These are phyloP conservation scores for Pseudonectria foliicola DNA, from an alignment of 2,329 filamentous ascomycete species.

Conservation along the genomic window DNA sequence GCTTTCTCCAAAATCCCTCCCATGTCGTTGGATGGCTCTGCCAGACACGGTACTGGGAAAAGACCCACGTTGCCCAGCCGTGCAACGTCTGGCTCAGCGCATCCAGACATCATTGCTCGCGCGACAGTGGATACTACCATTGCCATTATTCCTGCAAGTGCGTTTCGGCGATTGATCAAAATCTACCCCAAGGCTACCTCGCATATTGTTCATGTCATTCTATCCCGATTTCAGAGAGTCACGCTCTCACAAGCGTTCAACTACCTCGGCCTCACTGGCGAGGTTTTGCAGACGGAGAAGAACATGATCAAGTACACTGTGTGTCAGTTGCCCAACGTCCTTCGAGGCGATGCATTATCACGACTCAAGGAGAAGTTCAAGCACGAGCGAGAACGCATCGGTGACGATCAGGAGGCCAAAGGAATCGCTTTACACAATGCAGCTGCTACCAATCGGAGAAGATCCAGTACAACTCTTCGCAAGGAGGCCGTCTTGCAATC, in stretches of 20 bases:
- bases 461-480: slow-evolving; percentile 66
- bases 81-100: slow-evolving; percentile 63
- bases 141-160: slow-evolving; percentile 94
- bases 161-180: slow-evolving; percentile 84
- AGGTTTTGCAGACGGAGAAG: slow-evolving; percentile 87
- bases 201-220: slow-evolving; percentile 95
- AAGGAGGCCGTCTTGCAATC: slow-evolving; percentile 75
- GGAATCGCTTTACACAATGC: slow-evolving; percentile 93
- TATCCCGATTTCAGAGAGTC: slow-evolving; percentile 89
- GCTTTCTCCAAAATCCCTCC: slow-evolving; percentile 57
- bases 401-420: slow-evolving; percentile 70
- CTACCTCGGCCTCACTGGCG: slow-evolving; percentile 84
- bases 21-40: slow-evolving; percentile 57
- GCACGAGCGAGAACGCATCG: slow-evolving; percentile 73
- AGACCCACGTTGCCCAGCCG: slow-evolving; percentile 38
- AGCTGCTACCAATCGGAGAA: slow-evolving; percentile 54
- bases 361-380: slow-evolving; percentile 90
- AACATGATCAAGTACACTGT: slow-evolving; percentile 90
- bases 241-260: slow-evolving; percentile 91
- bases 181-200: slow-evolving; percentile 94
- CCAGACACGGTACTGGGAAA: slow-evolving; percentile 20
- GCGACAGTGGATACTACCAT: slow-evolving; percentile 96
- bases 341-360: slow-evolving; percentile 75
- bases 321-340: slow-evolving; percentile 83
- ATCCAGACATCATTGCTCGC: slow-evolving; percentile 94